Evolutionary conservation across 139 green algal species (phyloP), one percentile per base, ranked within the genome.

Genomic region (Picochlorum costavermella): DNA sequence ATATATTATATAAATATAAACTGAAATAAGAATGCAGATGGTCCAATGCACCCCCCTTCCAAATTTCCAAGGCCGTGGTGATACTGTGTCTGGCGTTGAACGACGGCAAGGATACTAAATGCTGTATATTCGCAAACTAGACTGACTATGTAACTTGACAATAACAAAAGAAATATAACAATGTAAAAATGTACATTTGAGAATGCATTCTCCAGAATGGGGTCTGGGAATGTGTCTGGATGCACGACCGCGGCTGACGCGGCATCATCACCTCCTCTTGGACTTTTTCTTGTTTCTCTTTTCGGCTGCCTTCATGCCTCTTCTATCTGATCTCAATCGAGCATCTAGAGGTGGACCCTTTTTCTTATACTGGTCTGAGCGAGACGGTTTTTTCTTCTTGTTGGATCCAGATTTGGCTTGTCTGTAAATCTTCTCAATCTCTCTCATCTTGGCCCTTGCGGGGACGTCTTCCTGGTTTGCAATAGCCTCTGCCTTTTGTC

Each of bases 401-500:
- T 29, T 50, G 3, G 56, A 9, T n/a, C 36, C 20, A 0, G 37
- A 16, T 25, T 58, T 28, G 29, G 63, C 70, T 48, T 63, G 46
- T 0, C 6, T 20, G 36, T 74, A 80, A 14, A 83, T 28, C 58
- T 83, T 72, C 33, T 74, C 64, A n/a, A 79, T 74, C 20, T 83
- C 77, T 61, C 71, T 63, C 67, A 81, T 70, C 28, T 70, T 71
- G 13, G 61, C 23, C 56, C 56, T 56, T 37, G 67, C 43, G 2
- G 62, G 56, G 26, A 69, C 62, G n/a, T 79, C 69, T 67, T 95
- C 89, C 69, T 92, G 82, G 43, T 78, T 84, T 48, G 75, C 71
- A 6, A 94, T 73, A 9, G 64, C 68, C 50, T 89, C 85, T 11
- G 89, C 89, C 75, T 94, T 95, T 46, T 83, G 66, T 2, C 76